Base-by-base conservation (phyloP, 805 yeast species). In the Candida taoyuanica region DNA sequence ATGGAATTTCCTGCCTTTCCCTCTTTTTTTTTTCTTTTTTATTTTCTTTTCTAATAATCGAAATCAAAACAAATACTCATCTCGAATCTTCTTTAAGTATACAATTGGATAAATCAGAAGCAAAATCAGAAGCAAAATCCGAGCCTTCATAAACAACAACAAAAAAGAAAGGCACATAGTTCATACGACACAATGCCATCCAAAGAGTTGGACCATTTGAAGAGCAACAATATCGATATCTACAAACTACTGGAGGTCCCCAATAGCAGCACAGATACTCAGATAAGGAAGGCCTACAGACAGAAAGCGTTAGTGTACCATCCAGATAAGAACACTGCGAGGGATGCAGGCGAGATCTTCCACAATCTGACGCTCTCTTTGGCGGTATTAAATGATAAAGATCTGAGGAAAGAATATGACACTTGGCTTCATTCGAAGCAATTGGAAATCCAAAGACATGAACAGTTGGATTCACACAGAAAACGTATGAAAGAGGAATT, bases 281-380 rank as follows among this genome's bases (percentile, higher is more conserved):
- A 76, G 55, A 74, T 84, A 58, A 81, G 81, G 61, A 82, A 81
- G 56, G 89, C 91, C 14, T 84, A 84, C 64, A 76, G 93, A 68
- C 73, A 79, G 54, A 74, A 83, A 33, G 94, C 94, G 14, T 68
- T 84, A 50, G 77, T 79, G 48, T 80, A 72, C 63, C 94, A 84
- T 60, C 94, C 94, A 40, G 94, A 84, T 65, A 84, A 84, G 67
- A 79, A 79, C 55, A 76, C 85, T 39, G 70, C 81, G 9, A 82
- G 79, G 29, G 96, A 87, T 58, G 96, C 96, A 8, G 93, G 91
- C 26, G 95, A 85, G 55, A 85, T 81, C 65, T 89, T 89, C 65
- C 91, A 89, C 64, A 91, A 82, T 55, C 73, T 87, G 51, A 79
- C 91, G 1, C 74, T 77, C 42, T 94, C 97, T 1, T 71, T 93